Base-by-base conservation (phyloP, 2,329 filamentous ascomycete genomes). In the Oidium heveae region DNA sequence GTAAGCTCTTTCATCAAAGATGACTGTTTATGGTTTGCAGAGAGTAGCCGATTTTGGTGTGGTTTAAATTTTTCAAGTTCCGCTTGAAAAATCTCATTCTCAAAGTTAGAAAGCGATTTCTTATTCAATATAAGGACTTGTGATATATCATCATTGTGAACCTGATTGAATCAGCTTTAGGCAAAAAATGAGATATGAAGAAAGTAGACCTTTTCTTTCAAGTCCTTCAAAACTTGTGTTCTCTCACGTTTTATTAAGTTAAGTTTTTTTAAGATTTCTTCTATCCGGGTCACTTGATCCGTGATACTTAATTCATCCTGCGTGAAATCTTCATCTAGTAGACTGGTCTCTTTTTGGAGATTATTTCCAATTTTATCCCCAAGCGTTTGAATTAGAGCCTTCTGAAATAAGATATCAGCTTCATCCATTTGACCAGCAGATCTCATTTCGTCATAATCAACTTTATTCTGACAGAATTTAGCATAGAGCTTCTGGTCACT, bases 61-160 rank as follows among this genome's bases (percentile, higher is more conserved):
- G 87, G 84, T 44, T 87, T 74, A 69, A 95, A 98, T 67, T 98
- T 98, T 68, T 96, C 89, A n/a, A 98, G 74, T 67, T 98, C 91
- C 16, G 86, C 80, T 65, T 95, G 84, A 69, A 98, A 98, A 2
- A 98, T 75, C 63, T 94, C 86, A 13, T 74, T 81, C 66, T 98
- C 91, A 63, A 91, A 89, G 63, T 86, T 94, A 20, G 86, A 76
- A 63, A 96, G 89, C 1, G 86, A 83, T 68, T 96, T 98, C 66
- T 96, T 96, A 73, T 98, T 98, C 56, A 98, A 71, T 55, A 98
- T 98, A 57, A 98, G 73, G 13, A 96, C 88, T 64, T 94, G 91
- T 5, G 88, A 95, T 59, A 98, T 98, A 63, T 98, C 93, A 64
- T 98, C 93, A 60, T 84, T 86, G 68, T 94, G 89, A 54, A 89